These are phyloP conservation scores for Tolypocladium album DNA, from an alignment of 2,329 filamentous ascomycete genomes.

Conservation along the genomic window DNA sequence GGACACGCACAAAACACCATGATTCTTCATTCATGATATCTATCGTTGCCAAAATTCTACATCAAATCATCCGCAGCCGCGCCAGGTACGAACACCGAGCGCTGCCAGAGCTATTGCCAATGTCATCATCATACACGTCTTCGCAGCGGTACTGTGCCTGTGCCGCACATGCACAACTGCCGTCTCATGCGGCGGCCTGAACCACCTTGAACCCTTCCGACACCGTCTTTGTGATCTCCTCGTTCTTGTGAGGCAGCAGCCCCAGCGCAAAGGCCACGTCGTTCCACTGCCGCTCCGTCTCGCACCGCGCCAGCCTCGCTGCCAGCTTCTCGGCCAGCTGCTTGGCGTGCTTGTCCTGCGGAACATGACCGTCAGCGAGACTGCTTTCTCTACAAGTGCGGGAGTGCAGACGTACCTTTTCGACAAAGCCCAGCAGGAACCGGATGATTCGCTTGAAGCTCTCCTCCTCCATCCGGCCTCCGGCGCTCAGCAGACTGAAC, in stretches of 20 bases:
- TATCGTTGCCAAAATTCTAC: neutral
- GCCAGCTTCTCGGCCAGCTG: slow-evolving; percentile 90
- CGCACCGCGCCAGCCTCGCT: slow-evolving; percentile 72
- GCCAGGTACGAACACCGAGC: neutral
- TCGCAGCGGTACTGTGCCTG: neutral
- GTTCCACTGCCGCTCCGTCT: slow-evolving; percentile 93
- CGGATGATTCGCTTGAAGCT: slow-evolving; percentile 78
- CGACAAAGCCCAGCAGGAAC: slow-evolving; percentile 90
- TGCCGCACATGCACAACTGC: neutral
- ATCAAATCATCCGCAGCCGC: neutral
- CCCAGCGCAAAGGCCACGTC: slow-evolving; percentile 91
- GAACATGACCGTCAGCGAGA: slow-evolving; percentile 7
- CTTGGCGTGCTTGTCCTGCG: slow-evolving; percentile 89
- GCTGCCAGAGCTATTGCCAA: neutral
- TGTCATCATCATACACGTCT: neutral
- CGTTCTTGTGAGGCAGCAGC: slow-evolving; percentile 83
- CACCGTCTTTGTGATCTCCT: slow-evolving; percentile 72
- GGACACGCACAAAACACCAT: neutral
- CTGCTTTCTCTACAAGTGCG: no score
- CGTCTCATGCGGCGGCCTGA: slow-evolving; percentile 42
- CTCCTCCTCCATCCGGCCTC: slow-evolving; percentile 71
- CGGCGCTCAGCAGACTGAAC: slow-evolving; percentile 86
- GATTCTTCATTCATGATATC: neutral
- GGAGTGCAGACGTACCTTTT: slow-evolving; percentile 58
- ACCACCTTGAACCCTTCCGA: slow-evolving; percentile 67